Evolutionary conservation across 352 stramenopile genomes (phyloP).

Genomic region (Pythium insidiosum): DNA sequence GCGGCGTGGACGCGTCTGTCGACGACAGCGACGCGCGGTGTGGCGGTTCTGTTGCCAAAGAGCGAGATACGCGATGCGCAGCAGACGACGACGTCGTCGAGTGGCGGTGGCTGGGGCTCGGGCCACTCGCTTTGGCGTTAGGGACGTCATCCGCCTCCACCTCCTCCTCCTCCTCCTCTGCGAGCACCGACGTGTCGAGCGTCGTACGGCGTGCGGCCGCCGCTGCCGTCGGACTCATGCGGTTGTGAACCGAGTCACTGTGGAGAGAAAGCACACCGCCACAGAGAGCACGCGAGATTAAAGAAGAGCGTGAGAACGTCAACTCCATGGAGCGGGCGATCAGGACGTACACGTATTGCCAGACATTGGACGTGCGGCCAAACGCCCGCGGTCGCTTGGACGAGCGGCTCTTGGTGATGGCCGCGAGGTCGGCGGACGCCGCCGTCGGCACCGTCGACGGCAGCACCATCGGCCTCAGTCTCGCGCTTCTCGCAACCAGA

Average conservation of each 20-base stretch:
- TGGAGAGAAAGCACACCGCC: background rate
- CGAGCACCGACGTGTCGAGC: background rate
- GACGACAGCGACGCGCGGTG: no score
- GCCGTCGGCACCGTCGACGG: background rate
- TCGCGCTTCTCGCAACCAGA: no score
- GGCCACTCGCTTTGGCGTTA: no score
- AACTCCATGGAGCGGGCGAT: background rate
- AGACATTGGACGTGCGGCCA: conserved; percentile 60
- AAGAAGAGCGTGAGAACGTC: background rate
- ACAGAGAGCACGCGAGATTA: no score
- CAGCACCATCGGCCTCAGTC: background rate
- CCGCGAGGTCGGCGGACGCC: background rate
- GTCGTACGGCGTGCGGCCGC: conserved; percentile 4
- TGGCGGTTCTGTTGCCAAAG: no score
- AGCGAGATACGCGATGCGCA: no score
- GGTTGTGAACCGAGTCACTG: conserved; percentile 32
- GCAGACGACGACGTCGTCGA: no score
- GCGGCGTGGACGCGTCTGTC: no score
- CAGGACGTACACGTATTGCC: conserved; percentile 43
- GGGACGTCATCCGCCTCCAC: no score
- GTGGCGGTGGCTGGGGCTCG: no score
- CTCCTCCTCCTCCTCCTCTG: conserved; percentile 8
- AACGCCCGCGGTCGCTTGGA: conserved; percentile 32
- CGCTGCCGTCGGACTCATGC: conserved; percentile 16
- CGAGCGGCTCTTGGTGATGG: background rate